phyloP scores from a whole-genome alignment of 2,329 filamentous ascomycete genomes.

The Fusarium sp. region DNA sequence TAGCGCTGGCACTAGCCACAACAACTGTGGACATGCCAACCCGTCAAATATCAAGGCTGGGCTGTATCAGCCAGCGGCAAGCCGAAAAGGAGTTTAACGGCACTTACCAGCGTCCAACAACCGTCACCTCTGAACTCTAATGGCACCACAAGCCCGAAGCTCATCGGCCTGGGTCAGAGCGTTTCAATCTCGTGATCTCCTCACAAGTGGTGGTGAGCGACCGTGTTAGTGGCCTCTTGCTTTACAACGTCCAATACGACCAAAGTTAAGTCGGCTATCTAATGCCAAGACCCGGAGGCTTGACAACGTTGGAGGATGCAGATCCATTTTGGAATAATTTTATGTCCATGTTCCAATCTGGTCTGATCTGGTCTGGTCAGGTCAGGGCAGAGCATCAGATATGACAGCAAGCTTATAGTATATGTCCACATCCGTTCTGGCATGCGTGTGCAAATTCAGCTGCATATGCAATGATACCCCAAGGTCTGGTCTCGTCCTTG shows the following conservation, averaged over 20 bases:
- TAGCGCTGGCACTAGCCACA: conserved; percentile 48
- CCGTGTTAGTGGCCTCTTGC: conserved; percentile 44
- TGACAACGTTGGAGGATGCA: conserved; percentile 36
- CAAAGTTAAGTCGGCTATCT: conserved; percentile 29
- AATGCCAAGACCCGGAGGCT: conserved; percentile 37
- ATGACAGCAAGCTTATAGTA: conserved; percentile 21
- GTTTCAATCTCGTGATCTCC: conserved; percentile 45
- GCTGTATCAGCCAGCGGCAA: conserved; percentile 34
- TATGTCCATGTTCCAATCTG: conserved; percentile 24
- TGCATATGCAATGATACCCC: conserved; percentile 49
- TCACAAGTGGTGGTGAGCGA: conserved; percentile 32
- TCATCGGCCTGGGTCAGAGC: conserved; percentile 49
- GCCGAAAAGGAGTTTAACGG: conserved; percentile 31
- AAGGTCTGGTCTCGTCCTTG: conserved; percentile 44
- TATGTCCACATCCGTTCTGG: conserved; percentile 35
- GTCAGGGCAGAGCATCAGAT: conserved; percentile 9
- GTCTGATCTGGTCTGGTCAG: conserved; percentile 8
- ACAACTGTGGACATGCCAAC: conserved; percentile 44
- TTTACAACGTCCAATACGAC: conserved; percentile 43
- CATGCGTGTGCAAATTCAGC: conserved; percentile 44
- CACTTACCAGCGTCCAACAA: conserved; percentile 33
- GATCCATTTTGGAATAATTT: conserved; percentile 32
- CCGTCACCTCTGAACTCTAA: conserved; percentile 48
- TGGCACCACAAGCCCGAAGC: conserved; percentile 43
- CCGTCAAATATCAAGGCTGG: conserved; percentile 43